Conservation (phyloP, 2,329 filamentous ascomycete genomes). For the Alternaria rosae region DNA sequence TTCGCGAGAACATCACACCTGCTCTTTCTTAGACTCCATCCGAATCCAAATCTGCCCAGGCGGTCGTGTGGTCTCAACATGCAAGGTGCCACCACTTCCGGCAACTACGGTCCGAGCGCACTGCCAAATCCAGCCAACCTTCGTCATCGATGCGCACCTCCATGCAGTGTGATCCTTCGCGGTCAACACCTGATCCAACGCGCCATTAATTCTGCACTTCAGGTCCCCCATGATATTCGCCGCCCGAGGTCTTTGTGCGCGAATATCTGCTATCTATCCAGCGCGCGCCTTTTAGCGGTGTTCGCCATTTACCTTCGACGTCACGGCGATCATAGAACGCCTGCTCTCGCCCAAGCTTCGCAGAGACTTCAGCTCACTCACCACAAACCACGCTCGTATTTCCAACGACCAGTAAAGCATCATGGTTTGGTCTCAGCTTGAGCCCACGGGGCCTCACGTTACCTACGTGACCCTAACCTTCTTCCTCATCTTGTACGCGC, state of each 20-base stretch:
- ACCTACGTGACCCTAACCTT: conserved; percentile 55
- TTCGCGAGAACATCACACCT: not conserved
- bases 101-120: conserved; percentile 1
- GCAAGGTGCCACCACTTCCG: not conserved
- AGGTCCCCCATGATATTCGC: not conserved
- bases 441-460: conserved; percentile 56
- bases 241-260: not conserved
- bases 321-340: not conserved
- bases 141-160: conserved; percentile 5
- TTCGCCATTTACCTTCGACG: conserved; percentile 5
- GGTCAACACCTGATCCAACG: not conserved
- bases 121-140: conserved; percentile 1
- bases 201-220: not conserved
- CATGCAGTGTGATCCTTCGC: conserved; percentile 8
- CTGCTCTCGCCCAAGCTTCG: conserved; percentile 1
- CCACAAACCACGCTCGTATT: not conserved
- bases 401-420: not conserved
- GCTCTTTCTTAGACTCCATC: not conserved
- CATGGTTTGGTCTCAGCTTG: conserved; percentile 56
- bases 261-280: not conserved
- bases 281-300: not conserved
- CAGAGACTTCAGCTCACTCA: conserved; percentile 12
- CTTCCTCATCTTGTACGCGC: conserved; percentile 56
- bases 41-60: too few species aligned
- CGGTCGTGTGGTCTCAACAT: not conserved